Conservation (phyloP, 306 rosid species). For the Heteromeles arbutifolia region DNA sequence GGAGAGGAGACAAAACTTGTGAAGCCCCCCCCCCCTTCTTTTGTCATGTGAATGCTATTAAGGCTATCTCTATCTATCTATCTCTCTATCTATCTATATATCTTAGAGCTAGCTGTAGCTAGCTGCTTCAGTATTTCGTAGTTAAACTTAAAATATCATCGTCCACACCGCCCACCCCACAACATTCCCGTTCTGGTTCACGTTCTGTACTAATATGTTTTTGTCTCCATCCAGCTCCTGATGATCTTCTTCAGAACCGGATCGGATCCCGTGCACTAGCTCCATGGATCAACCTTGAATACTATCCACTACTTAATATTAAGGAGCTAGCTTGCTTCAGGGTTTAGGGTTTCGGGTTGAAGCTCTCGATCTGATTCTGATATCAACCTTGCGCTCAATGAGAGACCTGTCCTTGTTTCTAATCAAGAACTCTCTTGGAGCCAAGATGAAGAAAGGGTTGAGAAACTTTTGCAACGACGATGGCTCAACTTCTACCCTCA, state of each 20-base stretch:
- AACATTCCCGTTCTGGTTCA: neutral
- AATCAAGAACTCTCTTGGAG: constrained; percentile 64
- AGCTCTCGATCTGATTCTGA: too few relatives aligned
- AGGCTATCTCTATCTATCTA: neutral
- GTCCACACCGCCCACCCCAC: constrained; percentile 49
- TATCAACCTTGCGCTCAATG: constrained; percentile 4
- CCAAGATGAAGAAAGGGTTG: constrained; percentile 72
- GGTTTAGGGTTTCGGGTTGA: too few relatives aligned
- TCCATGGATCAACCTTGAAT: too few relatives aligned
- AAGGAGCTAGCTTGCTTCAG: neutral
- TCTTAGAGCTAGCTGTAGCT: neutral
- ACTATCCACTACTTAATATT: neutral
- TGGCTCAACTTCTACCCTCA: constrained; percentile 60
- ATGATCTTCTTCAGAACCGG: neutral
- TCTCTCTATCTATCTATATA: neutral
- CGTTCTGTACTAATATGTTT: neutral
- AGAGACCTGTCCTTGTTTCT: constrained; percentile 65
- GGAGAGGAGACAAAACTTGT: constrained; percentile 15
- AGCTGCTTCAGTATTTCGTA: neutral
- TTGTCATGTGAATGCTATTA: constrained; percentile 42
- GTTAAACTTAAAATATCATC: neutral
- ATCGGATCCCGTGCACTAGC: neutral
- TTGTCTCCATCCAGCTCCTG: neutral
- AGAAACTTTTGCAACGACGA: constrained; percentile 65
- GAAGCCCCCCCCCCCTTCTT: neutral